Conservation (phyloP, 2,329 filamentous ascomycete species). For the Diaporthe sp. region DNA sequence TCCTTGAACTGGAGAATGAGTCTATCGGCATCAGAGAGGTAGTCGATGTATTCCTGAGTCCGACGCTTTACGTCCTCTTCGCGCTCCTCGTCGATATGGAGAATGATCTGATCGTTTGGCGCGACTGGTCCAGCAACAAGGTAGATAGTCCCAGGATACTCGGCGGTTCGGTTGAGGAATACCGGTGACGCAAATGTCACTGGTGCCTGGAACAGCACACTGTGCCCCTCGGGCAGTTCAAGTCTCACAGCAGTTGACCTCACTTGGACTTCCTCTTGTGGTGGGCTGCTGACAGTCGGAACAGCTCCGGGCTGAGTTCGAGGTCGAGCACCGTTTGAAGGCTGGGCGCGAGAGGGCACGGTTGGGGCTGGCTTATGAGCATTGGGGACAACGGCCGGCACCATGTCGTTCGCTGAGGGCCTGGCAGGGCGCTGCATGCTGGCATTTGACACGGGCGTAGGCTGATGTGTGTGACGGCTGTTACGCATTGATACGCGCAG, state of each 20-base stretch:
- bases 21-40: constrained; percentile 4
- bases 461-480: not conserved
- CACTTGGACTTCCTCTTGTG: not conserved
- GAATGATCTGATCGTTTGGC: constrained; percentile 16
- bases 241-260: not conserved
- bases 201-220: not conserved
- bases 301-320: not conserved
- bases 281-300: not conserved
- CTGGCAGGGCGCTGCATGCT: not conserved
- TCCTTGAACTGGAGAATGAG: constrained; percentile 35
- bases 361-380: not conserved
- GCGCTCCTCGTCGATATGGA: constrained; percentile 15
- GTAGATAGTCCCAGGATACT: constrained; percentile 15
- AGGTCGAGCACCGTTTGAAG: not conserved
- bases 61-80: constrained; percentile 20
- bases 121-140: constrained; percentile 4
- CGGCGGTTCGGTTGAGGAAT: not conserved
- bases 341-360: not conserved
- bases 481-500: not conserved
- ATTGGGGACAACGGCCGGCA: not conserved
- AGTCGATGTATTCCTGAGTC: not conserved
- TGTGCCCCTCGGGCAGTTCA: constrained; percentile 1
- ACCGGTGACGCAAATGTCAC: not conserved
- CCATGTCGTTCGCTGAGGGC: not conserved
- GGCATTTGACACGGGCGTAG: not conserved